These are phyloP conservation scores for Colletotrichum cordylinicola DNA, from an alignment of 2,329 filamentous ascomycete species.

Conservation along the genomic window DNA sequence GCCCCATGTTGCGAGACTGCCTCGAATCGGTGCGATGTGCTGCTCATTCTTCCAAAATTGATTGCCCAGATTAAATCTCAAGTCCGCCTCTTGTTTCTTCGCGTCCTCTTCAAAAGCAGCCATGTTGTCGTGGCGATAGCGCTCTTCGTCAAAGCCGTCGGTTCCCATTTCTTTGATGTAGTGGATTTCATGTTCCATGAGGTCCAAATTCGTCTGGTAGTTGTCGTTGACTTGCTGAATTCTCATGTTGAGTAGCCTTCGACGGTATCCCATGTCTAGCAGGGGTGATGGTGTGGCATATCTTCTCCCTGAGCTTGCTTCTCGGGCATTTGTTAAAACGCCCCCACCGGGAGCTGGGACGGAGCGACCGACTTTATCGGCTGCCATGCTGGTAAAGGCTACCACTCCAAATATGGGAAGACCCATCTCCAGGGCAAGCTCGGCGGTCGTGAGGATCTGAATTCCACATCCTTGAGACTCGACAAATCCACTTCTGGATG, in stretches of 20 bases:
- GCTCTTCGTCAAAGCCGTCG: not conserved
- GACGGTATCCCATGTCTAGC: slow-evolving; percentile 96
- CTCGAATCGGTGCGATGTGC: slow-evolving; percentile 37
- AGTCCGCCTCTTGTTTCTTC: slow-evolving; percentile 25
- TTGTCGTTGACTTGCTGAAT: slow-evolving; percentile 81
- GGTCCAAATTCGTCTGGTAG: not conserved
- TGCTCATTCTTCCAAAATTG: slow-evolving; percentile 31
- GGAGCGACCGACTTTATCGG: slow-evolving; percentile 39
- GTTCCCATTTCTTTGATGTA: not conserved
- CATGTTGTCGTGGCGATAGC: slow-evolving; percentile 8
- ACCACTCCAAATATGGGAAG: slow-evolving; percentile 39
- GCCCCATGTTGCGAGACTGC: slow-evolving; percentile 39
- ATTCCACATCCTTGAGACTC: slow-evolving; percentile 40
- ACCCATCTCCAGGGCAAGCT: slow-evolving; percentile 38
- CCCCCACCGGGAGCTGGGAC: slow-evolving; percentile 44
- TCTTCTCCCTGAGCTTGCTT: slow-evolving; percentile 66
- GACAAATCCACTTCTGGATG: slow-evolving; percentile 39
- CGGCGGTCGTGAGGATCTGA: slow-evolving; percentile 37
- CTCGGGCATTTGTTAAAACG: slow-evolving; percentile 45
- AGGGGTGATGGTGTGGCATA: slow-evolving; percentile 88
- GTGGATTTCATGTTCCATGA: slow-evolving; percentile 2
- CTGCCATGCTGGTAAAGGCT: slow-evolving; percentile 34
- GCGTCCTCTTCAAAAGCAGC: slow-evolving; percentile 19
- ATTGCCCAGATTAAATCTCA: slow-evolving; percentile 30
- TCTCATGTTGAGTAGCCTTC: slow-evolving; percentile 89